phyloP scores from a whole-genome alignment of 306 rosid genomes.

The Comarum palustre region DNA sequence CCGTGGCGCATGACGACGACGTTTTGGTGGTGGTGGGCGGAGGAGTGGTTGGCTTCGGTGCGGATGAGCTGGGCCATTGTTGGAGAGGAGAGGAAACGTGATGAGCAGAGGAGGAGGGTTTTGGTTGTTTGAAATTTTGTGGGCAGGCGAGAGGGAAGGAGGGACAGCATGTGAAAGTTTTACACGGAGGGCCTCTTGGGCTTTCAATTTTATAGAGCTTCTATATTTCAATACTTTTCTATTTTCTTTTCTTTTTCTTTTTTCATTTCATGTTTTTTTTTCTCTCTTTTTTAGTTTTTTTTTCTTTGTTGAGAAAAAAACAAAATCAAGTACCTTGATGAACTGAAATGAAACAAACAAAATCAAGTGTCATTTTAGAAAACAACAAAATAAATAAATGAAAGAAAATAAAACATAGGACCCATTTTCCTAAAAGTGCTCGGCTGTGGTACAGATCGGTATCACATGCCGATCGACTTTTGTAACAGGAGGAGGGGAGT shows the following conservation, averaged over 20 bases:
- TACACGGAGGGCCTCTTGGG: background rate
- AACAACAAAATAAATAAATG: too few species aligned
- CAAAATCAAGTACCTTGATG: too few species aligned
- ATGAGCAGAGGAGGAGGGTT: background rate
- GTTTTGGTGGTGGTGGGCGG: constrained; percentile 48
- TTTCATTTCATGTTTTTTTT: too few species aligned
- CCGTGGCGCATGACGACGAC: constrained; percentile 94
- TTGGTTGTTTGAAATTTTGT: background rate
- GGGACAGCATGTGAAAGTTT: background rate
- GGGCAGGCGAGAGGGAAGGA: background rate
- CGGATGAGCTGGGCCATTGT: constrained; percentile 34
- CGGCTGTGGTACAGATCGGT: too few species aligned
- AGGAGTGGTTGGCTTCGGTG: background rate
- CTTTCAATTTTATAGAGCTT: background rate
- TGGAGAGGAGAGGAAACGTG: background rate
- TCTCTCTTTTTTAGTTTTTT: too few species aligned
- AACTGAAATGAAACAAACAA: background rate
- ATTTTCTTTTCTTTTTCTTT: background rate
- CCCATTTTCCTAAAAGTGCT: too few species aligned
- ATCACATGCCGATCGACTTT: too few species aligned
- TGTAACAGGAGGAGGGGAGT: too few species aligned
- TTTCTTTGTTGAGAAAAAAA: background rate
- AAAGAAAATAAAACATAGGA: too few species aligned
- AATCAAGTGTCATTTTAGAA: too few species aligned
- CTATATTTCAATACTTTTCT: too few species aligned